Percentiles rank a stretch among this genome's conserved stretches.
phyloP scores from a whole-genome alignment of 495 filamentous ascomycete species.

The Neurospora sp. region DNA sequence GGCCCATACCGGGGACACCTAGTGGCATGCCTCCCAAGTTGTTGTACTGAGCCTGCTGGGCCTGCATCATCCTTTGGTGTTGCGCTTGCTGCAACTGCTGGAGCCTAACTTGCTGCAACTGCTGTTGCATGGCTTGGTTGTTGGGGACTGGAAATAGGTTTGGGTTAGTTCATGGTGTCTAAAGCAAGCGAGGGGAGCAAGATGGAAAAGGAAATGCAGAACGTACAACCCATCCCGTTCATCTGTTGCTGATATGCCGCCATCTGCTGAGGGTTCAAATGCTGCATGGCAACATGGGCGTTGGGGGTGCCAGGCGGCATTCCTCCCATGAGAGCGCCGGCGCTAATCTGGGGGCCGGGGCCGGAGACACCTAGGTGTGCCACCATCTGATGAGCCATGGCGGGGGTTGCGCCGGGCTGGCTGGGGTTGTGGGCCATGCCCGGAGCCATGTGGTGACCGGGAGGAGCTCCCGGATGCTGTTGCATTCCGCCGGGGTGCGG shows the following conservation, averaged over 20 bases:
- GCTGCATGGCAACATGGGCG: slow-evolving; percentile 62
- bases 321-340: slow-evolving; percentile 64
- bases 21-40: slow-evolving; percentile 43
- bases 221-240: slow-evolving; percentile 15
- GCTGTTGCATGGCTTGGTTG: slow-evolving; percentile 44
- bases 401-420: slow-evolving; percentile 55
- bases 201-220: background rate
- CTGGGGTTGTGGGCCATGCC: slow-evolving; percentile 49
- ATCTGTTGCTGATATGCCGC: slow-evolving; percentile 52
- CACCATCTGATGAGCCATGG: slow-evolving; percentile 58
- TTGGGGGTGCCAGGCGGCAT: slow-evolving; percentile 72
- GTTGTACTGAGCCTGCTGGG: slow-evolving; percentile 35
- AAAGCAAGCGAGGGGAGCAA: background rate
- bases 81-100: slow-evolving; percentile 35
- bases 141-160: slow-evolving; percentile 30
- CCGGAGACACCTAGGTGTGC: slow-evolving; percentile 80
- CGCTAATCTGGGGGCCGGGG: slow-evolving; percentile 68
- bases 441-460: slow-evolving; percentile 56
- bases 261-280: slow-evolving; percentile 59
- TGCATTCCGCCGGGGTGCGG: slow-evolving; percentile 62
- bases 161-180: slow-evolving; percentile 5
- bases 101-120: slow-evolving; percentile 30
- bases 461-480: slow-evolving; percentile 61
- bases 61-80: slow-evolving; percentile 38
- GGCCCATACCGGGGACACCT: slow-evolving; percentile 49